Evolutionary conservation across 495 filamentous ascomycete genomes (phyloP).

Genomic region (Tuber indicum): DNA sequence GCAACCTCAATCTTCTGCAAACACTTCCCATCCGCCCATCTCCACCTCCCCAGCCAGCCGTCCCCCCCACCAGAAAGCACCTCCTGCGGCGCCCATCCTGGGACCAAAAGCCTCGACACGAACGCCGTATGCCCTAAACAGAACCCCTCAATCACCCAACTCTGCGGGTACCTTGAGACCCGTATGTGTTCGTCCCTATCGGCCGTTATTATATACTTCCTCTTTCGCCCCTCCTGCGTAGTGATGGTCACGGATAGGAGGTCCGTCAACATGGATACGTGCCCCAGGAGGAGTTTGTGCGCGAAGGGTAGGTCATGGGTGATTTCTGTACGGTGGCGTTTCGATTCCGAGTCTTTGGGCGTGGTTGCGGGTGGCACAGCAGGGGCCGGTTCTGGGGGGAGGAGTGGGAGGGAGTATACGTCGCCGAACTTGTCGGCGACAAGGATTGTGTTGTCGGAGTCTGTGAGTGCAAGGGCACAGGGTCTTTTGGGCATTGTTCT

Average conservation of each 20-base stretch:
- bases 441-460: conserved; percentile 63
- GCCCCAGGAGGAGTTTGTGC: conserved; percentile 71
- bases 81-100: conserved; percentile 49
- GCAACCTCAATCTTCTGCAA: conserved; percentile 53
- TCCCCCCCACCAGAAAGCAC: conserved; percentile 87
- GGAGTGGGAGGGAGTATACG: conserved; percentile 79
- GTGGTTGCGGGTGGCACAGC: conserved; percentile 50
- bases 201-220: conserved; percentile 70
- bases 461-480: conserved; percentile 62
- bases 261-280: conserved; percentile 88
- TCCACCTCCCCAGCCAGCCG: conserved; percentile 68
- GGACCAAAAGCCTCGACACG: conserved; percentile 65
- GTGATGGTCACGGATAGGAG: conserved; percentile 49
- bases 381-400: conserved; percentile 46
- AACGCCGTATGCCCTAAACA: conserved; percentile 83
- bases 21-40: conserved; percentile 59
- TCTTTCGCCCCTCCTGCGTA: conserved; percentile 20
- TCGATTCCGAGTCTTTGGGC: conserved; percentile 28
- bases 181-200: conserved; percentile 98
- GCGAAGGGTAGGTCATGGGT: conserved; percentile 55
- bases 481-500: conserved; percentile 87
- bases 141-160: conserved; percentile 79
- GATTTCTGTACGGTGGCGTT: conserved; percentile 43
- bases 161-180: conserved; percentile 74
- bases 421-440: conserved; percentile 93